These are phyloP conservation scores for Telopea speciosissima DNA, from an alignment of 177 flowering plant genomes.

Conservation along the genomic window DNA sequence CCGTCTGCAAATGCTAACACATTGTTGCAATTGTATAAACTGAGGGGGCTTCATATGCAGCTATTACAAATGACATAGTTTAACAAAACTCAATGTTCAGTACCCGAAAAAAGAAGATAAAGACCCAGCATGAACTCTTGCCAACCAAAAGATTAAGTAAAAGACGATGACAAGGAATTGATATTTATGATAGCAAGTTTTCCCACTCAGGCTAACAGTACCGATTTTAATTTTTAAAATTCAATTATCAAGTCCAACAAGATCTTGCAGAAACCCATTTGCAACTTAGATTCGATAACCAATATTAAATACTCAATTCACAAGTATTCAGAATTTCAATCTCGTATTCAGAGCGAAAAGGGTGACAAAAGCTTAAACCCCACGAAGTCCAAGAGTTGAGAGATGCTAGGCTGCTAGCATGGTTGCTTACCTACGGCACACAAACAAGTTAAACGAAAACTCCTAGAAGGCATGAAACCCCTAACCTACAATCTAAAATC, in stretches of 20 bases:
- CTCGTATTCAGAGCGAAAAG: background rate
- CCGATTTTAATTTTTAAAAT: background rate
- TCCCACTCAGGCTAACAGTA: background rate
- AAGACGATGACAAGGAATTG: too few relatives aligned
- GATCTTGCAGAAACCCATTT: background rate
- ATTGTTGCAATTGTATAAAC: background rate
- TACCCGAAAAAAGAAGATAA: background rate
- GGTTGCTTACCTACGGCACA: background rate
- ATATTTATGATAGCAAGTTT: background rate
- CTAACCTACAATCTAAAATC: background rate
- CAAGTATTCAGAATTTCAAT: background rate
- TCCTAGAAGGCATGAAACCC: background rate
- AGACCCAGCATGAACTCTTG: too few relatives aligned
- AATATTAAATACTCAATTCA: background rate
- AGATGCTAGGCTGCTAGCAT: too few relatives aligned
- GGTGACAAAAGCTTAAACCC: constrained; percentile 5
- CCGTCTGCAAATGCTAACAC: background rate
- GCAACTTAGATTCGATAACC: background rate
- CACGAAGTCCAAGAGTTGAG: background rate
- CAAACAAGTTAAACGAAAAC: background rate
- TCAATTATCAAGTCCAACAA: background rate
- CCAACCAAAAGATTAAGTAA: background rate
- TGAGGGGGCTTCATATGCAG: background rate
- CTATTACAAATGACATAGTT: background rate
- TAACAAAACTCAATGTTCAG: background rate